Base-by-base conservation (phyloP, 495 filamentous ascomycete species). In the Hyaloscypha hepaticicola region DNA sequence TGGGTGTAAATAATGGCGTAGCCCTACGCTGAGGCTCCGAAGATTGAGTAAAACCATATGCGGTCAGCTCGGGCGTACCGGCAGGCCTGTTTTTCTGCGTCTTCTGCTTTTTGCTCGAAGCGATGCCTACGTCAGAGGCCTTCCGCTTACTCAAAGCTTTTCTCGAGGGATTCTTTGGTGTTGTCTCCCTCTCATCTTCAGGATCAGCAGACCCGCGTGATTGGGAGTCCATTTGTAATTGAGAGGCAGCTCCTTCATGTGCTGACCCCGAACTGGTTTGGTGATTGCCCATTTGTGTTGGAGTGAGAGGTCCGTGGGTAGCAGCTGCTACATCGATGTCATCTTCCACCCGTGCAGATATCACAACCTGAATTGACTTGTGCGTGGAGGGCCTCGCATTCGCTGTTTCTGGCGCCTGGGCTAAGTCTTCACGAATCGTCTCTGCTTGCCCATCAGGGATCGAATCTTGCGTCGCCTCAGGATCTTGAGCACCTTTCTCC, bases 131-230 rank as follows among this genome's bases (percentile, higher is more conserved):
- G n/a, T 60, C 49, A 3, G 57, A 57, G 34, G 68, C 68, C 27
- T 70, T 70, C 16, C 69, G 48, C 41, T 71, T 71, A 5, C 69
- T 66, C 4, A 68, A 51, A 16, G 69, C 58, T 41, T 68, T 68
- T 41, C 64, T 56, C 9, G 69, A 71, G 14, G 68, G 61, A 19
- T 27, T 29, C 8, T 51, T 56, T 14, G 65, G 61, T 45, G 51
- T 27, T 24, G 21, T 24, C 25, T 53, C 58, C 1, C 26, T 11
- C 8, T 63, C 59, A 24, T 38, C 56, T 26, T 55, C 55, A 28
- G 59, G 58, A 19, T 59, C 63, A 22, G 19, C 12, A 57, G 29
- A 5, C 1, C 4, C 53, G 12, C 9, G 22, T 25, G 33, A 16
- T 3, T 16, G 4, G 3, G 7, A 14, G 19, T 22, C 19, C 9